Conservation (phyloP, 2,329 filamentous ascomycete species). For the Cladophialophora exuberans region DNA sequence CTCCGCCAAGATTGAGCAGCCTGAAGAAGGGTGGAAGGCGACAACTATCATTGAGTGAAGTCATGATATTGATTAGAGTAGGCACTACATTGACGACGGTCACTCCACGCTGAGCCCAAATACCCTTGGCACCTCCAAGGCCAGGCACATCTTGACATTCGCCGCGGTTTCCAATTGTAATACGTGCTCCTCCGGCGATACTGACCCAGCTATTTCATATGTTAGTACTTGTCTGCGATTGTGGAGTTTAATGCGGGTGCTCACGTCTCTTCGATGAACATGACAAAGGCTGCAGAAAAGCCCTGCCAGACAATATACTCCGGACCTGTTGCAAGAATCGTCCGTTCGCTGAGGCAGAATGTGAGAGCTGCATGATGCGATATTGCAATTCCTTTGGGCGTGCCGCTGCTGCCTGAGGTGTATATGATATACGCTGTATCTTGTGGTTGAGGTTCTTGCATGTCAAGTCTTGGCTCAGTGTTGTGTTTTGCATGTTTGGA, state of each 20-base stretch:
- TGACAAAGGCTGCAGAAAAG: background rate
- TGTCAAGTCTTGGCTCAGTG: background rate
- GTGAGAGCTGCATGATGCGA: conserved; percentile 3
- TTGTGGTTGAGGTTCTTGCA: background rate
- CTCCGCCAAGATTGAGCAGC: conserved; percentile 8
- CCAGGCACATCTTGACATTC: conserved; percentile 2
- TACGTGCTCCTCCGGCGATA: conserved; percentile 3
- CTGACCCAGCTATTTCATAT: background rate
- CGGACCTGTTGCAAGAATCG: background rate
- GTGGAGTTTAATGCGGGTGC: background rate
- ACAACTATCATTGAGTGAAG: background rate
- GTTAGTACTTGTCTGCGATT: background rate
- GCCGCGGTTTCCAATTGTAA: background rate
- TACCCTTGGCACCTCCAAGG: conserved; percentile 1
- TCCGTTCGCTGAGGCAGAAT: conserved; percentile 3
- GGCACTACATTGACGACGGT: conserved; percentile 1
- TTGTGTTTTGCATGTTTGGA: background rate
- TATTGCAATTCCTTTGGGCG: conserved; percentile 33
- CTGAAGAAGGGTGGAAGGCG: background rate
- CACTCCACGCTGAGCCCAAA: conserved; percentile 1
- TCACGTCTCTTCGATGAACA: conserved; percentile 5
- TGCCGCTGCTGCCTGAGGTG: no score
- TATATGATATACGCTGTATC: no score
- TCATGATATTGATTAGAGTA: conserved; percentile 6
- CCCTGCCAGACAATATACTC: conserved; percentile 5